Evolutionary conservation across 495 filamentous ascomycete species (phyloP), one percentile per base, ranked within the genome.

Genomic region (Podospora australis): DNA sequence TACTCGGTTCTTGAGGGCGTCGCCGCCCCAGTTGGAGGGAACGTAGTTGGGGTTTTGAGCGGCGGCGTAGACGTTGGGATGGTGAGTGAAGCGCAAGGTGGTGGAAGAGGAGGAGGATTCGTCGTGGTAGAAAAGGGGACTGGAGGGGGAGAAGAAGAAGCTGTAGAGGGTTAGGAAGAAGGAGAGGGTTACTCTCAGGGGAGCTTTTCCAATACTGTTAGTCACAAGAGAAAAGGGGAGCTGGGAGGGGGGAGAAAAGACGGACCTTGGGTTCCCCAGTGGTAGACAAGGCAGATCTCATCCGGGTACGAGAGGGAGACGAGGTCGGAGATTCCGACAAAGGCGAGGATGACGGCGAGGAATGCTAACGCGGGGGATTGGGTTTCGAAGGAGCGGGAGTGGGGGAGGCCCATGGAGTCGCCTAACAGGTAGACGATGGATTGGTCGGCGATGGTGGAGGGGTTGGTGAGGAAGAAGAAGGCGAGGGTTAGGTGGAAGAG

Each of bases 371-470:
- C 71, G 21, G 83, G 78, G 57, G 78, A 78, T n/a, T 82, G 75
- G 7, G 68, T 62, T 11, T 80, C 77, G 66, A 89, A 79, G 54
- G 74, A 63, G 36, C 80, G 75, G 26, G 66, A 68, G 47, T 70
- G 47, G 5, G 72, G 68, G 50, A 94, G 75, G 50, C 79, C 77
- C 78, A 92, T 82, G 35, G 87, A 75, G 63, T 92, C 88, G 35
- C 89, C 89, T 11, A 95, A 68, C 34, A 96, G 78, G 57, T 80
- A 90, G 43, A 95, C 87, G 8, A 95, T 56, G 35, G 87, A 83
- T 46, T 89, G 88, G 59, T 92, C 83, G 35, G 83, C 79, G 52
- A 96, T 75, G 48, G 73, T 67, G 29, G 65, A 60, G 3, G 90
- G 89, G 21, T 74, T 78, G 43, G 77, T 82, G 60, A 89, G 75